Percentiles rank a stretch among this genome's conserved stretches.
Evolutionary conservation across 2,329 filamentous ascomycete genomes (phyloP).

Genomic region (Mycogone perniciosa): DNA sequence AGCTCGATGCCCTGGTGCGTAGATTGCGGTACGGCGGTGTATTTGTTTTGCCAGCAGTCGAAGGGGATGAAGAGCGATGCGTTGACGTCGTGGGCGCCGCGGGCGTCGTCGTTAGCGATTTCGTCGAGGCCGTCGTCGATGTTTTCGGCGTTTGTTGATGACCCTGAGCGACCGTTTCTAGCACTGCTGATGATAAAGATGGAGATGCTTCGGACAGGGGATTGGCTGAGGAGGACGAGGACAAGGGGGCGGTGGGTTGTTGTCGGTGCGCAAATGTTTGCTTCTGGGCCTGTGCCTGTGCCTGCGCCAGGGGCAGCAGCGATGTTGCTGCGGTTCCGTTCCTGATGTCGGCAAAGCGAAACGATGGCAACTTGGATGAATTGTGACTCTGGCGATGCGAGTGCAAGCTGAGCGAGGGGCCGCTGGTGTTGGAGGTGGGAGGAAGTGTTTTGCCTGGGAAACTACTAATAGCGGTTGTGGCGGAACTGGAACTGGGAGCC

Average conservation of each 20-base stretch:
- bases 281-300: slow-evolving; percentile 14
- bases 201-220: slow-evolving; percentile 5
- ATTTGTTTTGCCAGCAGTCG: neutral
- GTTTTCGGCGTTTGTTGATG: neutral
- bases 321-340: slow-evolving; percentile 21
- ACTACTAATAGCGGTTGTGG: slow-evolving; percentile 11
- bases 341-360: slow-evolving; percentile 46
- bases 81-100: slow-evolving; percentile 1
- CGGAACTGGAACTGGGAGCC: slow-evolving; percentile 10
- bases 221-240: slow-evolving; percentile 7
- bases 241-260: slow-evolving; percentile 10
- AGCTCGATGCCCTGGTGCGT: slow-evolving; percentile 13
- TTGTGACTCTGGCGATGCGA: slow-evolving; percentile 48
- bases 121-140: slow-evolving; percentile 1
- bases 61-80: slow-evolving; percentile 6
- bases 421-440: slow-evolving; percentile 11
- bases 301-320: slow-evolving; percentile 17
- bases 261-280: neutral
- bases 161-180: neutral
- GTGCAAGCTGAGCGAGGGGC: slow-evolving; percentile 27
- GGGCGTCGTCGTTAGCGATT: neutral
- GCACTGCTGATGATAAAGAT: neutral
- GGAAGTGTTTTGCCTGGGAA: slow-evolving; percentile 10
- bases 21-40: slow-evolving; percentile 10
- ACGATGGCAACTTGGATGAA: slow-evolving; percentile 50